phyloP scores from a whole-genome alignment of 1,284 basidiomycete species.

The Moniliophthora roreri region DNA sequence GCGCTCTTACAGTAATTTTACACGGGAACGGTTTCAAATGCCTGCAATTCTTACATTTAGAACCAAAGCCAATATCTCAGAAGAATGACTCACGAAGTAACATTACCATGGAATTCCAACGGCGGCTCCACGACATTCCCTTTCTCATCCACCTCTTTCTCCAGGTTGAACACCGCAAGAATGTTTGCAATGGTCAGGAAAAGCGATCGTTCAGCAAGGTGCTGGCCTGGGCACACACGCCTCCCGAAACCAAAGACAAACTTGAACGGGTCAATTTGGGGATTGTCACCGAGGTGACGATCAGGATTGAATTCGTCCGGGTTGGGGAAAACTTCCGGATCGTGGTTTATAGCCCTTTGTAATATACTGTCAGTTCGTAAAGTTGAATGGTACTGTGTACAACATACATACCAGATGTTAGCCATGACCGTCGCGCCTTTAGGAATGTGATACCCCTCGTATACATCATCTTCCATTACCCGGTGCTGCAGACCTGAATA shows the following conservation, averaged over 20 bases:
- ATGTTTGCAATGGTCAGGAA: background rate
- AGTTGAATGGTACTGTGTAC: background rate
- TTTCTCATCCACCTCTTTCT: background rate
- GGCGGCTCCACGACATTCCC: background rate
- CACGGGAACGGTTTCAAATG: too few species aligned
- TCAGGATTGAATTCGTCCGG: conserved; percentile 34
- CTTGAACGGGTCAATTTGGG: conserved; percentile 29
- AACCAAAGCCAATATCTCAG: too few species aligned
- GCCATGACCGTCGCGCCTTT: conserved; percentile 26
- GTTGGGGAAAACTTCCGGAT: conserved; percentile 36
- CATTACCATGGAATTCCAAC: background rate
- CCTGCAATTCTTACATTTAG: too few species aligned
- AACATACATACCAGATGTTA: conserved; percentile 26
- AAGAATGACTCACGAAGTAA: background rate
- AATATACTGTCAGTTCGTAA: background rate
- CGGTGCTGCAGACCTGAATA: conserved; percentile 19
- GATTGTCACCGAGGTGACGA: conserved; percentile 36
- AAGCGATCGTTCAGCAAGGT: background rate
- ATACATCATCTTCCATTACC: conserved; percentile 27
- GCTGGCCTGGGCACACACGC: conserved; percentile 31
- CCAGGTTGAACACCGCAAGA: background rate
- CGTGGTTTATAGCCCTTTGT: conserved; percentile 39
- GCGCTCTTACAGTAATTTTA: too few species aligned
- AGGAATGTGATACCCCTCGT: conserved; percentile 27
- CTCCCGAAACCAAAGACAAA: conserved; percentile 41